Conservation (phyloP, 805 yeast genomes). For the Sugiyamaella smithiae region DNA sequence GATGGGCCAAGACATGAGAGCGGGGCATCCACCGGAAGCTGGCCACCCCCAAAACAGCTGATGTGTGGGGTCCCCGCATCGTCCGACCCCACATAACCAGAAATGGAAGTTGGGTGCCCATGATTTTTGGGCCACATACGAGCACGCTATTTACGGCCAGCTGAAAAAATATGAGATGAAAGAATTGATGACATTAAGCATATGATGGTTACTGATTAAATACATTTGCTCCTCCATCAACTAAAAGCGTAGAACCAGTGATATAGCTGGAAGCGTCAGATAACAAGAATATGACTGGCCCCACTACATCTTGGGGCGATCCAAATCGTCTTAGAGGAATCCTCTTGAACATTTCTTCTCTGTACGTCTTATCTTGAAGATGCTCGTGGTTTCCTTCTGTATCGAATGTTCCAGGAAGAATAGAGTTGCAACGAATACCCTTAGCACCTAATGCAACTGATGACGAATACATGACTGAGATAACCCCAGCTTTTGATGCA, state of each 20-base stretch:
- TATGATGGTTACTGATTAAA: constrained; percentile 10
- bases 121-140: too few species aligned
- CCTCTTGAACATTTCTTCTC: constrained; percentile 36
- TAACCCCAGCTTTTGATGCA: constrained; percentile 30
- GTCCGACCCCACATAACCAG: too few species aligned
- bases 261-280: constrained; percentile 15
- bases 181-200: too few species aligned
- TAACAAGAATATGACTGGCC: constrained; percentile 26
- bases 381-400: constrained; percentile 26
- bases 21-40: too few species aligned
- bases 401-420: constrained; percentile 18
- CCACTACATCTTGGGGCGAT: constrained; percentile 24
- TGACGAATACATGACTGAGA: constrained; percentile 17
- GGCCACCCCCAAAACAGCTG: too few species aligned
- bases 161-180: too few species aligned
- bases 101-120: too few species aligned
- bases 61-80: too few species aligned
- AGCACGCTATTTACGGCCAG: too few species aligned
- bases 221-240: constrained; percentile 34
- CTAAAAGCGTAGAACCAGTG: constrained; percentile 15
- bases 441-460: constrained; percentile 17
- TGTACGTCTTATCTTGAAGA: constrained; percentile 36
- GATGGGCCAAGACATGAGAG: too few species aligned
- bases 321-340: constrained; percentile 26
- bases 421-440: constrained; percentile 17